Evolutionary conservation across 2,329 filamentous ascomycete genomes (phyloP).

Genomic region (Pseudogymnoascus sp.): DNA sequence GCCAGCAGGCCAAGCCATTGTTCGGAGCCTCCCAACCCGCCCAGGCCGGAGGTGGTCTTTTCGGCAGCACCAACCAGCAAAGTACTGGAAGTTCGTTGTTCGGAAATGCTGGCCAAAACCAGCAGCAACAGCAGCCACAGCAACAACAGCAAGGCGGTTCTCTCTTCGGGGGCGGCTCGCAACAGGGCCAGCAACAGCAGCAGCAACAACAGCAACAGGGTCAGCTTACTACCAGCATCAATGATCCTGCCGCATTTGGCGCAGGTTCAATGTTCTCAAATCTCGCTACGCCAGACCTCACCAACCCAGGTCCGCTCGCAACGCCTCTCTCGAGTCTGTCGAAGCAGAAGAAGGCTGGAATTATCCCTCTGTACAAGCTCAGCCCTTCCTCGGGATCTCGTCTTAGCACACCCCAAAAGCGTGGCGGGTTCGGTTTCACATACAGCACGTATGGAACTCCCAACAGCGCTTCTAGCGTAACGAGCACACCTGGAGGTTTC

Average conservation of each 20-base stretch:
- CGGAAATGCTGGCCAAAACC: slow-evolving; percentile 22
- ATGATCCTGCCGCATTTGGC: slow-evolving; percentile 82
- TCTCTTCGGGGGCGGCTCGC: slow-evolving; percentile 52
- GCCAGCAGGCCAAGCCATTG: slow-evolving; percentile 47
- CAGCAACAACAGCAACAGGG: slow-evolving; percentile 49
- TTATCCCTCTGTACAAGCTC: slow-evolving; percentile 79
- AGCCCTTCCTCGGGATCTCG: slow-evolving; percentile 73
- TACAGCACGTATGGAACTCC: slow-evolving; percentile 89
- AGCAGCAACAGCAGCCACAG: slow-evolving; percentile 28
- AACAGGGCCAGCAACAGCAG: slow-evolving; percentile 39
- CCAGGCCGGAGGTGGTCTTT: slow-evolving; percentile 42
- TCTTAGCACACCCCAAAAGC: slow-evolving; percentile 74
- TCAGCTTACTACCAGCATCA: slow-evolving; percentile 68
- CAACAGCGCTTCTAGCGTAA: slow-evolving; percentile 58
- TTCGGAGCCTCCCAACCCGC: slow-evolving; percentile 40
- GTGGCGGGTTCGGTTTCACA: slow-evolving; percentile 81
- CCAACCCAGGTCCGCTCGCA: slow-evolving; percentile 79
- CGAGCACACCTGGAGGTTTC: slow-evolving; percentile 57
- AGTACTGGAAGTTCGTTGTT: slow-evolving; percentile 20
- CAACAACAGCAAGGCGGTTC: slow-evolving; percentile 49
- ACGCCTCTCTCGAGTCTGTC: slow-evolving; percentile 70
- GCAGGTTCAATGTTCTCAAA: slow-evolving; percentile 78
- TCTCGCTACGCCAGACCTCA: slow-evolving; percentile 52
- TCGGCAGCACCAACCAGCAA: slow-evolving; percentile 40
- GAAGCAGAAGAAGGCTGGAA: slow-evolving; percentile 70